Percentiles rank a stretch among this genome's conserved stretches.
phyloP scores from a whole-genome alignment of 1,139 yeast species.

The Yamadazyma sp. region DNA sequence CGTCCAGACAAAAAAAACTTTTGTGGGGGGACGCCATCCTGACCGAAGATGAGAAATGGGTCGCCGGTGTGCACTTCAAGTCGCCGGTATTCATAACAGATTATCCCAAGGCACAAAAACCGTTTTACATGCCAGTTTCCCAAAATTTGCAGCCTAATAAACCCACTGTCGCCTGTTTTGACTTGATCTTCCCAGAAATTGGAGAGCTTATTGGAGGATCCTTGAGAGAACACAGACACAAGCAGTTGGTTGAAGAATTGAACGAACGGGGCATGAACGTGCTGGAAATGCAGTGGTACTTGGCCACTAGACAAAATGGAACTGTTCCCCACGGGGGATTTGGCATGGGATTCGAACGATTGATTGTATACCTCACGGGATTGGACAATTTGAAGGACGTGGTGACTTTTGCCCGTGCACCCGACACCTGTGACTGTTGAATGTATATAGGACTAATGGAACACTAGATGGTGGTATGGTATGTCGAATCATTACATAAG shows the following conservation, averaged over 20 bases:
- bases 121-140: constrained; percentile 79
- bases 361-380: constrained; percentile 70
- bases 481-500: background rate
- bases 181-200: constrained; percentile 80
- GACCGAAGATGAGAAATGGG: constrained; percentile 89
- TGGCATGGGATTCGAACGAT: constrained; percentile 91
- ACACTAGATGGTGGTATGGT: background rate
- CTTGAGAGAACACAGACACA: constrained; percentile 72
- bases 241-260: constrained; percentile 50
- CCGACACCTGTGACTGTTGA: constrained; percentile 36
- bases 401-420: constrained; percentile 70
- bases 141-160: constrained; percentile 27
- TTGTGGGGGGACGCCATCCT: constrained; percentile 74
- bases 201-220: constrained; percentile 99
- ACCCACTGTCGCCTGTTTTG: constrained; percentile 86
- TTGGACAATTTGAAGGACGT: constrained; percentile 82
- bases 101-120: constrained; percentile 77
- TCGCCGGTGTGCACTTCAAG: constrained; percentile 67
- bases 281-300: constrained; percentile 75
- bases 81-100: constrained; percentile 88
- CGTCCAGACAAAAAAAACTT: constrained; percentile 21
- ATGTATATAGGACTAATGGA: too few relatives aligned
- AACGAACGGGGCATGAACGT: constrained; percentile 50
- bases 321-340: constrained; percentile 94
- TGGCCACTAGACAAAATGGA: constrained; percentile 72